Base-by-base conservation (phyloP, 2,329 filamentous ascomycete species). In the Fusarium tuaranense region DNA sequence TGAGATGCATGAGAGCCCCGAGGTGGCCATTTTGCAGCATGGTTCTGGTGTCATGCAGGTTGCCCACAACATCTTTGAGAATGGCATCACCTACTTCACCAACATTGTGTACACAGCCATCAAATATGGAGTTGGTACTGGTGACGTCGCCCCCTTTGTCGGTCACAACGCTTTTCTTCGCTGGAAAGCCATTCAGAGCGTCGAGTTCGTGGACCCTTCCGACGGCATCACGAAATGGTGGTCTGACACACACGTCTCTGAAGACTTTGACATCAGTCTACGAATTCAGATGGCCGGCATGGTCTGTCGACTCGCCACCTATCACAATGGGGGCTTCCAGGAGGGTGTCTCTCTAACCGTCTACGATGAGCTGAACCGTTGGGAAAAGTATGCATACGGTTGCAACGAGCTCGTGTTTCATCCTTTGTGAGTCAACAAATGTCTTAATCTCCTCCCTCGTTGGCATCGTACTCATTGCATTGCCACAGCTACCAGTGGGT, bases 41-140 rank as follows among this genome's bases (percentile, higher is more conserved):
- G 88, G 89, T 0, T 93, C 92, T 7, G 92, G 92, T 30, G 92
- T 95, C 69, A 95, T 95, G 92, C 91, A 95, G 75, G 92, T 95
- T 12, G 89, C 91, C 2, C 85, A 90, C 76, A 91, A 88, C 63
- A 93, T 91, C 82, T 95, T 95, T 76, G 93, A 95, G 82, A 92
- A 92, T 62, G 83, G 84, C 18, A 93, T 94, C 78, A 93, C 92
- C 2, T 95, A 93, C 84, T 95, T 95, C 83, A 95, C 93, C 48
- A 92, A 95, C 78, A 87, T 95, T 62, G 90, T 95, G 76, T 95
- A 95, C 84, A 92, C 90, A 0, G 89, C 92, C 38, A 95, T 95
- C 77, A 87, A 88, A 30, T 95, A 92, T 78, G 89, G 91, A 22
- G 92, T 94, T 32, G 89, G 90, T 8, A 92, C 90, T 61, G 93